phyloP scores from a whole-genome alignment of 495 filamentous ascomycete genomes.

The Penicillium cosmopolitanum region DNA sequence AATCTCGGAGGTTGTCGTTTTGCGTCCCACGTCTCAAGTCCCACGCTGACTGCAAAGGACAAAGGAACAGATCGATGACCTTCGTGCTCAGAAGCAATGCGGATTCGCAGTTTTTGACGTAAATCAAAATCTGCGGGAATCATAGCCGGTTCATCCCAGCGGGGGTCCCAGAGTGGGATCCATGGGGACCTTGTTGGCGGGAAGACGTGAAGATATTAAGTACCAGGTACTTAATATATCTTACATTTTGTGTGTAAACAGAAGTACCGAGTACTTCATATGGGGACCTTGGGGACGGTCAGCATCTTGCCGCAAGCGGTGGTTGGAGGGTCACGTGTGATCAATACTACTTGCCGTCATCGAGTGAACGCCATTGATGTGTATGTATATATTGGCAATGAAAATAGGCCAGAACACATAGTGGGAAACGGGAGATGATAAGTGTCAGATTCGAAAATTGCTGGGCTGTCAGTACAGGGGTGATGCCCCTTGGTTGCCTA shows the following conservation, averaged over 20 bases:
- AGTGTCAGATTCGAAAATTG: neutral
- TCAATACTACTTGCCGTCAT: neutral
- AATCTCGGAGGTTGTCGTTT: neutral
- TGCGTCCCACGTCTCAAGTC: conserved; percentile 1
- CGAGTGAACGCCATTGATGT: neutral
- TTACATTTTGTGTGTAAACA: neutral
- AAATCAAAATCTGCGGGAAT: conserved; percentile 27
- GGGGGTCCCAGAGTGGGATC: conserved; percentile 22
- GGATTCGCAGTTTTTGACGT: neutral
- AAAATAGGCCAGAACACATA: too few relatives aligned
- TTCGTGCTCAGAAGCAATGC: neutral
- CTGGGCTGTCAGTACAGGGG: neutral
- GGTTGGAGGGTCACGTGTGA: conserved; percentile 27
- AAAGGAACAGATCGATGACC: neutral
- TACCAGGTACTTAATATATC: conserved; percentile 20
- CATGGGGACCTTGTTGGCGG: conserved; percentile 36
- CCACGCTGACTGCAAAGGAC: neutral
- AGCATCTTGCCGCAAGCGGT: conserved; percentile 25
- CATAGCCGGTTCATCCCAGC: conserved; percentile 14
- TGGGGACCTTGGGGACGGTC: conserved; percentile 48
- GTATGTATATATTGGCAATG: neutral
- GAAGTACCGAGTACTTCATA: conserved; percentile 25
- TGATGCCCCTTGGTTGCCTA: conserved; percentile 1
- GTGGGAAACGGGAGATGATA: neutral
- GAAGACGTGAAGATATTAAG: conserved; percentile 25